Conservation (phyloP, 1,284 basidiomycete species). For the Leccinum pachyderme region DNA sequence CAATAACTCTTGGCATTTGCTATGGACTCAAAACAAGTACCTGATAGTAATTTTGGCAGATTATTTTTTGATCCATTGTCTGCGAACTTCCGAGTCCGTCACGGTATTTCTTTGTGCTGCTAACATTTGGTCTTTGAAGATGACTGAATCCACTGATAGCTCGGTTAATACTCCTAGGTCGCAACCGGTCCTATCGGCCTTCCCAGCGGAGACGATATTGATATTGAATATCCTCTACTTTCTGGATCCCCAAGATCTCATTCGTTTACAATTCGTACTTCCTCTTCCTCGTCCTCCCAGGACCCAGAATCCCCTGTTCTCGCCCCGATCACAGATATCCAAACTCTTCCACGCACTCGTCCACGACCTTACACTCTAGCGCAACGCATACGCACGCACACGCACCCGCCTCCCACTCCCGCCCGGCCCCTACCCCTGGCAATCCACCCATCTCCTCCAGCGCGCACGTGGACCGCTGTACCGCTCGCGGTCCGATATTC, state of each 20-base stretch:
- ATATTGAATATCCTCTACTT: slow-evolving; percentile 13
- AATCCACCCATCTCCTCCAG: slow-evolving; percentile 18
- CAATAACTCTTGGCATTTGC: no score
- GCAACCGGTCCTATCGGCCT: not conserved
- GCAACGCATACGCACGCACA: slow-evolving; percentile 6
- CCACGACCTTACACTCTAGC: slow-evolving; percentile 17
- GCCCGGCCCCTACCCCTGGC: slow-evolving; percentile 20
- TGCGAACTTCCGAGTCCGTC: no score
- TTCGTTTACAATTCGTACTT: slow-evolving; percentile 17
- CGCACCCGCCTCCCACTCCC: slow-evolving; percentile 16
- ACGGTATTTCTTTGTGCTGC: no score
- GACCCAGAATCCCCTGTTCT: not conserved
- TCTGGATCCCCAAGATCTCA: slow-evolving; percentile 14
- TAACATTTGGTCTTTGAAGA: not conserved
- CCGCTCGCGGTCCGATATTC: slow-evolving; percentile 8
- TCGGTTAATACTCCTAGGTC: not conserved
- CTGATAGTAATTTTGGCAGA: not conserved
- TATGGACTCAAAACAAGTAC: not conserved
- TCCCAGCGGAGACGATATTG: slow-evolving; percentile 20
- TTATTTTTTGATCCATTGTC: not conserved
- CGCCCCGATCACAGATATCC: slow-evolving; percentile 14
- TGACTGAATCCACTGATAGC: not conserved
- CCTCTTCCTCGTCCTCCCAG: not conserved
- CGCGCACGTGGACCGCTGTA: slow-evolving; percentile 16
- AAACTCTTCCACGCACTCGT: slow-evolving; percentile 14